Evolutionary conservation across 1,139 yeast species (phyloP), one percentile per base, ranked within the genome.

Genomic region (Candida gigantensis): DNA sequence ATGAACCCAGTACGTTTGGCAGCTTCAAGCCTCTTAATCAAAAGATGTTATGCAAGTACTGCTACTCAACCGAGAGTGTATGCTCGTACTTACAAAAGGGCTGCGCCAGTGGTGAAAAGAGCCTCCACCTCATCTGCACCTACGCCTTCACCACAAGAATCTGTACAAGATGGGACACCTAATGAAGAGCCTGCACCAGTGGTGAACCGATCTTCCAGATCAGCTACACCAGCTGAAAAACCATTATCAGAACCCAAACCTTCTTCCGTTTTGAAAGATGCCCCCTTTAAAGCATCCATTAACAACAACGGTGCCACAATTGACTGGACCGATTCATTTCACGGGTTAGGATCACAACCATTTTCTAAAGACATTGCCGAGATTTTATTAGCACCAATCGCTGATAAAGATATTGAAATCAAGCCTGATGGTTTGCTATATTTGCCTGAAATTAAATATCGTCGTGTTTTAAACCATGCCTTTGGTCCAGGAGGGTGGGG

Each of bases 401-500:
- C 72, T 1, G 72, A 77, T 5, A 74, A 72, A 20, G 97, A 92
- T 49, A 81, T 92, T 36, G 98, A 92, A 58, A 84, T 92, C 47
- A 92, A 92, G 45, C 97, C 98, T 0, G 98, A 92, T 58, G 97
- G 98, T 12, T 68, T 92, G 36, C 62, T 92, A 10, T 92, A 88
- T 52, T 67, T 92, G 35, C 98, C 98, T 0, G 98, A 92, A 60
- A 92, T 92, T 60, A 89, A 90, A 57, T 92, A 92, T 57, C 77
- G 98, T 45, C 75, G 98, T 32, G 84, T 89, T 23, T 64, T 92
- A 49, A 90, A 90, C 61, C 73, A 74, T 26, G 95, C 97, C 0
- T 90, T 92, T 68, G 98, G 98, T 2, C 97, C 98, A 2, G 98
- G 98, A 16, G 97, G 96, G 1, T 92, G 98, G 98, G 98, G 98